Percentiles rank a stretch among this genome's conserved stretches.
phyloP scores from a whole-genome alignment of 2,329 filamentous ascomycete species.

The Pseudogymnoascus sp. region DNA sequence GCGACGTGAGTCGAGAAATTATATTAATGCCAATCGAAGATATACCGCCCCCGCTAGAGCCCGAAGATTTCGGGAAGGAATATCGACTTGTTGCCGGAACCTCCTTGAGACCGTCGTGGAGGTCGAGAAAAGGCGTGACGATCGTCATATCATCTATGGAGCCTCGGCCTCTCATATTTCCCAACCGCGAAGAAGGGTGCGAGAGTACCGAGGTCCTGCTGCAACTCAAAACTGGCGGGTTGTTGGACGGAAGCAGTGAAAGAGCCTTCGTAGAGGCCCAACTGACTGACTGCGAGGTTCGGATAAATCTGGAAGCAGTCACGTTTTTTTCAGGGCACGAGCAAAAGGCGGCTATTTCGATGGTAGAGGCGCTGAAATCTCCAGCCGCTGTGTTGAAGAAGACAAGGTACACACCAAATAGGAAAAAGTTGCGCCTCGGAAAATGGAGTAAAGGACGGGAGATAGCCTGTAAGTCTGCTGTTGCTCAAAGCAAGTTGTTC shows the following conservation, averaged over 20 bases:
- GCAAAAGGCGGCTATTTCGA: neutral
- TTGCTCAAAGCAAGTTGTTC: neutral
- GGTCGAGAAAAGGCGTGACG: neutral
- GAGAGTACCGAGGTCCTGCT: slow-evolving; percentile 6
- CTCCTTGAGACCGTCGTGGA: neutral
- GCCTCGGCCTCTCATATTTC: neutral
- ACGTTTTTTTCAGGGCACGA: neutral
- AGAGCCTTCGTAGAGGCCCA: slow-evolving; percentile 1
- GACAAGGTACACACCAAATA: too few relatives aligned
- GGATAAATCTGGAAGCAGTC: slow-evolving; percentile 3
- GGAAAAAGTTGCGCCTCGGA: too few relatives aligned
- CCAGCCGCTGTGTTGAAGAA: too few relatives aligned
- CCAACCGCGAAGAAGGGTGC: neutral
- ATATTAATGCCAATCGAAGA: slow-evolving; percentile 7
- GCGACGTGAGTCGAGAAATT: neutral
- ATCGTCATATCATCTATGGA: neutral
- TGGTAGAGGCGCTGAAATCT: too few relatives aligned
- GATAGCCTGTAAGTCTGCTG: neutral
- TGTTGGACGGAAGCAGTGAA: neutral
- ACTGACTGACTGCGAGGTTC: neutral
- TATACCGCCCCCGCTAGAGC: slow-evolving; percentile 2
- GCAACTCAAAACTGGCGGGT: neutral
- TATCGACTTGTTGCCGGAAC: neutral
- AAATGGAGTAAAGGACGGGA: neutral
- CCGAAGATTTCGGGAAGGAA: slow-evolving; percentile 6